Evolutionary conservation across 1,284 basidiomycete genomes (phyloP).

Genomic region (Peniophora sp.): DNA sequence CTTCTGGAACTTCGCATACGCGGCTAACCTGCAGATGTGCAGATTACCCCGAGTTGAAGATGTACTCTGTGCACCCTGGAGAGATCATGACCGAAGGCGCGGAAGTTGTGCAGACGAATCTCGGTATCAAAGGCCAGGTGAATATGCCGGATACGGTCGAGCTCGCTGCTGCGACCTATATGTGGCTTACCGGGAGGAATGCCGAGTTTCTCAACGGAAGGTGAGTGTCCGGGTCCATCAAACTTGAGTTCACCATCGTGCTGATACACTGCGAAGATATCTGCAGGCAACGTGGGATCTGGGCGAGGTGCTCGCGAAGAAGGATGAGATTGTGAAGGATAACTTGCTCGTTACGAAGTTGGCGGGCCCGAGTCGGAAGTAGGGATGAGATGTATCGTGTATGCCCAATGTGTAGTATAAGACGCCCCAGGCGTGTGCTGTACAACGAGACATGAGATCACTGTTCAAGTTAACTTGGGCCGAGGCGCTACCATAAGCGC

Average conservation of each 20-base stretch:
- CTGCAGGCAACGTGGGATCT: neutral
- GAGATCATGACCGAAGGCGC: neutral
- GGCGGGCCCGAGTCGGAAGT: neutral
- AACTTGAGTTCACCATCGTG: too few relatives aligned
- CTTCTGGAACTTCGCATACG: too few relatives aligned
- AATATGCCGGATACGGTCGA: neutral
- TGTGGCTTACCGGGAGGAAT: neutral
- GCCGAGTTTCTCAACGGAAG: neutral
- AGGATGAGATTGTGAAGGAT: neutral
- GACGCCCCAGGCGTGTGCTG: too few relatives aligned
- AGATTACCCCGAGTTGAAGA: neutral
- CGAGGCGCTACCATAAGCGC: too few relatives aligned
- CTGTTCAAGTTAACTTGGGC: too few relatives aligned
- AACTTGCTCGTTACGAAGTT: neutral
- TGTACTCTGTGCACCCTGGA: neutral
- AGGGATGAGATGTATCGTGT: too few relatives aligned
- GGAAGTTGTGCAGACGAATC: neutral
- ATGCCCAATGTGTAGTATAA: too few relatives aligned
- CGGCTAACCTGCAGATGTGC: neutral
- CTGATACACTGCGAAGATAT: neutral
- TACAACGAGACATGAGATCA: too few relatives aligned
- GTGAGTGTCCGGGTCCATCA: too few relatives aligned
- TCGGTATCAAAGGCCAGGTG: neutral
- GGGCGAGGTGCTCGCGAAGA: neutral
- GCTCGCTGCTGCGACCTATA: neutral